Percentiles rank a stretch among this genome's conserved stretches.
Conservation (phyloP, 2,329 filamentous ascomycete genomes). For the Onygenales sp. region DNA sequence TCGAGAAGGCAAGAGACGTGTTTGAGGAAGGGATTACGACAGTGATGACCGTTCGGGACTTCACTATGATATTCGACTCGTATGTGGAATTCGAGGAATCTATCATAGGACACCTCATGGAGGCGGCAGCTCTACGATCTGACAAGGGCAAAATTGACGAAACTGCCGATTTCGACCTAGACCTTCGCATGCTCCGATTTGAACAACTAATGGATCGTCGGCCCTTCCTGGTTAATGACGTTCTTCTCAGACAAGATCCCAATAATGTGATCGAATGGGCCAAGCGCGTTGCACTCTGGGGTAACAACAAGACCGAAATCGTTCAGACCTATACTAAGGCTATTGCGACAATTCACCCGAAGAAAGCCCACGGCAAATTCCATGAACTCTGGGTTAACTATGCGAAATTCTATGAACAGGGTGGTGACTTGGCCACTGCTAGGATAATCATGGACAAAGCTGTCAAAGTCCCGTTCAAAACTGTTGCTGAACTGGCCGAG, state of each 20-base stretch:
- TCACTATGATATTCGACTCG: conserved; percentile 90
- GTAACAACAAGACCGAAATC: conserved; percentile 80
- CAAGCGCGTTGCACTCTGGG: conserved; percentile 92
- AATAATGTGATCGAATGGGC: conserved; percentile 96
- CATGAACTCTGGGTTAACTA: conserved; percentile 95
- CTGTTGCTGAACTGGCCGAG: conserved; percentile 90
- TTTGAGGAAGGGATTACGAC: conserved; percentile 96
- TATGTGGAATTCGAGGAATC: conserved; percentile 97
- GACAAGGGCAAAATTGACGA: conserved; percentile 69
- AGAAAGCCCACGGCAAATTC: conserved; percentile 87
- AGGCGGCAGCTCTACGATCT: conserved; percentile 69
- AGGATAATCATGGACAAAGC: conserved; percentile 95
- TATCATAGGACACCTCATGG: conserved; percentile 84
- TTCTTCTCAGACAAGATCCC: conserved; percentile 87
- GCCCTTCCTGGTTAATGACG: conserved; percentile 93
- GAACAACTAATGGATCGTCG: conserved; percentile 96
- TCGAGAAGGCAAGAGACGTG: conserved; percentile 83
- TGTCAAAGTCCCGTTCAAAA: conserved; percentile 95
- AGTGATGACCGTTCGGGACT: conserved; percentile 97
- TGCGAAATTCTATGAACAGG: conserved; percentile 90
- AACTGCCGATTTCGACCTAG: conserved; percentile 83
- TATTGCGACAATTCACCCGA: conserved; percentile 85
- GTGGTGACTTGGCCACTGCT: conserved; percentile 73
- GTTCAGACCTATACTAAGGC: conserved; percentile 92
- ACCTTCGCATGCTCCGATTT: conserved; percentile 95